These are phyloP conservation scores for Fragaria iinumae DNA, from an alignment of 306 rosid genomes.

Conservation along the genomic window DNA sequence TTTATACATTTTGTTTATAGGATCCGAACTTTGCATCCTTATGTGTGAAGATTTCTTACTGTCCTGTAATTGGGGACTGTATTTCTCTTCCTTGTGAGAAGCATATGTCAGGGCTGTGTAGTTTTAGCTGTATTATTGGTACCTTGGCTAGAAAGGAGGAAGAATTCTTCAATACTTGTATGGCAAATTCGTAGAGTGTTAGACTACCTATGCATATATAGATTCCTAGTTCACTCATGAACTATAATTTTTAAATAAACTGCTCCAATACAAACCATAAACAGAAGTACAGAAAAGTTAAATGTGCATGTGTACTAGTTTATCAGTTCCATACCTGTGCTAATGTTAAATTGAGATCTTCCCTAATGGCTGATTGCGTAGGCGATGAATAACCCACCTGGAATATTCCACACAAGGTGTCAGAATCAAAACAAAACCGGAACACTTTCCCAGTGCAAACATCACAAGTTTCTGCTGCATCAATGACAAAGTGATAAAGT, in stretches of 20 bases:
- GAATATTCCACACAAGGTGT: constrained; percentile 12
- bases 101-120: not conserved
- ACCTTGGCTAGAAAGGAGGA: not conserved
- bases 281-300: not conserved
- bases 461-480: not conserved
- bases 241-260: not conserved
- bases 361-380: constrained; percentile 58
- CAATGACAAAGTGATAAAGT: too few relatives aligned
- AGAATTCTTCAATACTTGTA: not conserved
- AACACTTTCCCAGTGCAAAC: not conserved
- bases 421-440: constrained; percentile 21
- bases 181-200: not conserved
- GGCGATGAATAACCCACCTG: constrained; percentile 97
- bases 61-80: not conserved
- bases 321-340: constrained; percentile 49
- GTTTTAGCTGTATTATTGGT: not conserved
- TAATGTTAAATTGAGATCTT: constrained; percentile 64
- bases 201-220: not conserved
- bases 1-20: not conserved
- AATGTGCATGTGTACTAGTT: not conserved
- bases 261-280: not conserved
- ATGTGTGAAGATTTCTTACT: not conserved
- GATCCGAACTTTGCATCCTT: not conserved
- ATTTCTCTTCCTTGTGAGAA: not conserved
- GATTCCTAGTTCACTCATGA: not conserved